Evolutionary conservation across 805 yeast species (phyloP).

Genomic region (Metschnikowia santaceciliae): DNA sequence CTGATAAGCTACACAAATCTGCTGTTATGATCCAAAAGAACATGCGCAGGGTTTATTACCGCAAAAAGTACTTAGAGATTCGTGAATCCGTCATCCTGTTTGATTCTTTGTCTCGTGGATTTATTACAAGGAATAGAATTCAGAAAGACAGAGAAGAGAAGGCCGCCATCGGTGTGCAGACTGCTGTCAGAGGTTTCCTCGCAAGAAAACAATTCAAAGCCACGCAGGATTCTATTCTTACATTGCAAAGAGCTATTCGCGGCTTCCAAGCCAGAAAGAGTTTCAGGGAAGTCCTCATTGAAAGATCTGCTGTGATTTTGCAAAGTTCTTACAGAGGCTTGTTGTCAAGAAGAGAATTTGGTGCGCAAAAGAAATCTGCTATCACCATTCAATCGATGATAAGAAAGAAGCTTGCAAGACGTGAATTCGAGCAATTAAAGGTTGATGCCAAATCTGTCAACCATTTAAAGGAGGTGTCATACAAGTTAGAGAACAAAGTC

Average conservation of each 20-base stretch:
- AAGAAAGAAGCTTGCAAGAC: slow-evolving; percentile 71
- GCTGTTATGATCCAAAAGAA: slow-evolving; percentile 86
- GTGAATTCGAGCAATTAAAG: slow-evolving; percentile 59
- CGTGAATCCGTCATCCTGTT: slow-evolving; percentile 49
- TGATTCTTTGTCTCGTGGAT: slow-evolving; percentile 67
- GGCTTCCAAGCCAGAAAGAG: slow-evolving; percentile 54
- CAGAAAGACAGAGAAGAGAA: slow-evolving; percentile 51
- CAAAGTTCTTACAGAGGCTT: slow-evolving; percentile 75
- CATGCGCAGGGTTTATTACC: slow-evolving; percentile 60
- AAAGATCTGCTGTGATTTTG: slow-evolving; percentile 62
- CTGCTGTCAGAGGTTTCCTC: slow-evolving; percentile 52
- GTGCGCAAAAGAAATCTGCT: slow-evolving; percentile 48
- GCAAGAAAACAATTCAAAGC: slow-evolving; percentile 39
- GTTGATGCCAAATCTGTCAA: slow-evolving; percentile 91
- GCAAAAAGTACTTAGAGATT: slow-evolving; percentile 55
- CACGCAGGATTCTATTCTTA: slow-evolving; percentile 36
- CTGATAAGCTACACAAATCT: slow-evolving; percentile 70
- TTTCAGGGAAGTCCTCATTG: slow-evolving; percentile 46
- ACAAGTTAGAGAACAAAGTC: slow-evolving; percentile 94
- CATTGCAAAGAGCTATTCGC: slow-evolving; percentile 46
- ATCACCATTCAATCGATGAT: slow-evolving; percentile 71
- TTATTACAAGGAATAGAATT: slow-evolving; percentile 50
- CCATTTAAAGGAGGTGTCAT: slow-evolving; percentile 87
- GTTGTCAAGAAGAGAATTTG: slow-evolving; percentile 52
- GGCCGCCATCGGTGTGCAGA: slow-evolving; percentile 73